Evolutionary conservation across 805 yeast genomes (phyloP), one percentile per base, ranked within the genome.

Genomic region (Kazachstania bromeliacearum): DNA sequence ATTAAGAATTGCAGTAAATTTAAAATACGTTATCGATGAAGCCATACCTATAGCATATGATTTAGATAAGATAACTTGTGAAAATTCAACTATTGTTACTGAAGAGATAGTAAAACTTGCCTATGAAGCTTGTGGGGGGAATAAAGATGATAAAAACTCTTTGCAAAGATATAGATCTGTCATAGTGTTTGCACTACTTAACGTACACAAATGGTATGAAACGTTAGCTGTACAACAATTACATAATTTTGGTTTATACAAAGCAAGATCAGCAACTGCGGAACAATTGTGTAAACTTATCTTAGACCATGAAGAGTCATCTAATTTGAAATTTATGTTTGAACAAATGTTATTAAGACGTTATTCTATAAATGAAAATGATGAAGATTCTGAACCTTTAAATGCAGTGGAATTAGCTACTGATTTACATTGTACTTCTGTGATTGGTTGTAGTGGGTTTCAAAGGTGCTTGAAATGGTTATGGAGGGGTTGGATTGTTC

Each of bases 401-500:
- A 79, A 74, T 58, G 94, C 87, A 0, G 61, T 85, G 43, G 96
- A 85, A 54, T 57, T 85, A 49, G 94, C 95, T 0, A 85, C 83
- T 19, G 95, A 85, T 52, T 73, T 77, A 73, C 95, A 85, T 47
- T 73, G 82, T 8, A 77, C 88, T 7, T 68, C 70, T 16, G 78
- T 85, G 13, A 83, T 87, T 47, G 78, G 85, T 2, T 75, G 94
- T 0, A 64, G 79, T 7, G 95, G 95, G 0, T 85, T 75, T 56
- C 95, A 85, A 58, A 64, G 94, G 36, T 84, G 95, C 61, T 70
- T 85, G 50, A 76, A 79, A 46, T 85, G 95, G 94, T 59, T 85
- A 33, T 85, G 96, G 96, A 66, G 88, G 38, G 96, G 96, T 20
- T 84, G 95, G 94, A 82, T 85, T 43, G 69, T 82, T 34, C 95